Conservation (phyloP, 2,329 filamentous ascomycete species). For the Penicillium italicum region DNA sequence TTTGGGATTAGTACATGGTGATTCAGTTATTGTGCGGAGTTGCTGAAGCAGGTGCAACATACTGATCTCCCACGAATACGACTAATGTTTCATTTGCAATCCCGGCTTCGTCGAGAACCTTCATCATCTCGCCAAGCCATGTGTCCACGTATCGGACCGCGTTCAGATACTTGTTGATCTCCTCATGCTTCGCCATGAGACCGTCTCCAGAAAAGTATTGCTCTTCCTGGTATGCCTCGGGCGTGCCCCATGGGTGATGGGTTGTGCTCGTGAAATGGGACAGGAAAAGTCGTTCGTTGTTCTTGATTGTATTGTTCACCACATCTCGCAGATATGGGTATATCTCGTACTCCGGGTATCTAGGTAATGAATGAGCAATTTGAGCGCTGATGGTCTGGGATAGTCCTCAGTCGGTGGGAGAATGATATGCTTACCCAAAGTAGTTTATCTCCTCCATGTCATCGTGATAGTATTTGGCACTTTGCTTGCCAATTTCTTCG, state of each 20-base stretch:
- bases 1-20: slow-evolving; percentile 1
- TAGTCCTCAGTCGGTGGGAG: neutral
- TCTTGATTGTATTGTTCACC: slow-evolving; percentile 27
- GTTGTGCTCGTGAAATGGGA: slow-evolving; percentile 35
- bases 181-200: slow-evolving; percentile 27
- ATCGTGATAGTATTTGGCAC: slow-evolving; percentile 33
- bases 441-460: slow-evolving; percentile 39
- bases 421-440: slow-evolving; percentile 37
- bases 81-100: slow-evolving; percentile 47
- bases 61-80: slow-evolving; percentile 44
- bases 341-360: slow-evolving; percentile 22
- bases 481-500: slow-evolving; percentile 26
- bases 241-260: slow-evolving; percentile 45
- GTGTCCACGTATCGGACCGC: slow-evolving; percentile 40
- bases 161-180: slow-evolving; percentile 44
- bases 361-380: neutral
- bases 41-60: slow-evolving; percentile 4
- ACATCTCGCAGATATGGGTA: slow-evolving; percentile 27
- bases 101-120: slow-evolving; percentile 42
- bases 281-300: slow-evolving; percentile 28
- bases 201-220: slow-evolving; percentile 24
- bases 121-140: slow-evolving; percentile 41
- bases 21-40: neutral
- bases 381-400: neutral
- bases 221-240: slow-evolving; percentile 27